These are phyloP conservation scores for Bretschneidera sinensis DNA, from an alignment of 345 rosid genomes.

Conservation along the genomic window DNA sequence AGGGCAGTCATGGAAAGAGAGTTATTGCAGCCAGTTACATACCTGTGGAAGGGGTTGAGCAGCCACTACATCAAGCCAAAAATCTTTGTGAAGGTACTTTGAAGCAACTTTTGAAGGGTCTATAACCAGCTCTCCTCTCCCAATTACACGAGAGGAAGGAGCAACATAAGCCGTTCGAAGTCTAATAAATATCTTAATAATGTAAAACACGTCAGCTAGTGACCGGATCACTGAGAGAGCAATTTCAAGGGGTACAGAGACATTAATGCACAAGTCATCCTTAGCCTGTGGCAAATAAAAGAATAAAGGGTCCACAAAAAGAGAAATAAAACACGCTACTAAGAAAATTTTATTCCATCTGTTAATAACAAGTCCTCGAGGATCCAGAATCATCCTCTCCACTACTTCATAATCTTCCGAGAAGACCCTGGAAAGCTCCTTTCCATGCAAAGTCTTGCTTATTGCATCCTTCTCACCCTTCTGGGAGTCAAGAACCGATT, in stretches of 20 bases:
- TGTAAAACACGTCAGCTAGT: slow-evolving; percentile 41
- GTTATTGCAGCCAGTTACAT: background rate
- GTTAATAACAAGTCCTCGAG: slow-evolving; percentile 37
- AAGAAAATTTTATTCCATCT: slow-evolving; percentile 54
- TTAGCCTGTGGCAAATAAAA: slow-evolving; percentile 38
- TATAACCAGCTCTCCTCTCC: slow-evolving; percentile 59
- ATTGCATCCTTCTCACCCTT: slow-evolving; percentile 6
- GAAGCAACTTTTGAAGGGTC: slow-evolving; percentile 40
- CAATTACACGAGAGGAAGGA: slow-evolving; percentile 62
- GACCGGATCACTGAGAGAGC: slow-evolving; percentile 34
- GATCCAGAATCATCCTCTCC: slow-evolving; percentile 39
- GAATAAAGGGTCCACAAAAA: slow-evolving; percentile 55
- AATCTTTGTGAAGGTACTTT: slow-evolving; percentile 34
- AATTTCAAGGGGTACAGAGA: slow-evolving; percentile 29
- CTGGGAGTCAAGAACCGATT: slow-evolving; percentile 6
- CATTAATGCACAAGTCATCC: slow-evolving; percentile 27
- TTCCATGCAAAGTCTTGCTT: slow-evolving; percentile 19
- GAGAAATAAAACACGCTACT: slow-evolving; percentile 49
- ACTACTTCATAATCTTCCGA: slow-evolving; percentile 47
- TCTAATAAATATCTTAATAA: slow-evolving; percentile 34
- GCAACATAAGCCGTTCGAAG: slow-evolving; percentile 55
- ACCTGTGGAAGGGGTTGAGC: slow-evolving; percentile 66
- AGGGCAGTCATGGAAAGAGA: background rate
- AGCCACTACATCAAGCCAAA: slow-evolving; percentile 49
- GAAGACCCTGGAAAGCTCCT: slow-evolving; percentile 46